A percentile compares a stretch with the other conserved stretches of the same genome.
Evolutionary conservation across 2,329 filamentous ascomycete genomes (phyloP).

Genomic region (Ceratocystis albifundus): DNA sequence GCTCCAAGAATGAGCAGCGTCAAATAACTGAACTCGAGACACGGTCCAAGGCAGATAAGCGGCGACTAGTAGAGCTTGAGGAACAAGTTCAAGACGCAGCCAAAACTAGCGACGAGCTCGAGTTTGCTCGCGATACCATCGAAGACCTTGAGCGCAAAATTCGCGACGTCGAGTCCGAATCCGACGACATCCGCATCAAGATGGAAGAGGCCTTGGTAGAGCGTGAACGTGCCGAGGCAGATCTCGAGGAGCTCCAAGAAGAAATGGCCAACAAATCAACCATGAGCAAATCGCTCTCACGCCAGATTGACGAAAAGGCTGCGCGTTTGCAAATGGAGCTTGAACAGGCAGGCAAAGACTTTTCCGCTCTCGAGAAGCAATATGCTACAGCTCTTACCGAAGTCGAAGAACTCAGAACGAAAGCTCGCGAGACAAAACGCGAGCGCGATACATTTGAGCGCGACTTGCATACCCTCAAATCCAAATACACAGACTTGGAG

Average conservation of each 20-base stretch:
- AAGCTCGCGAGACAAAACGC: constrained; percentile 36
- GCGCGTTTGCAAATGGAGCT: constrained; percentile 56
- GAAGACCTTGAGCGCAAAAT: constrained; percentile 46
- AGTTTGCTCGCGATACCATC: constrained; percentile 47
- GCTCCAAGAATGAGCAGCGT: constrained; percentile 45
- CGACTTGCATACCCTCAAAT: constrained; percentile 31
- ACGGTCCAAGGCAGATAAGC: constrained; percentile 45
- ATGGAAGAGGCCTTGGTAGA: constrained; percentile 43
- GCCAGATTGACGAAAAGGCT: constrained; percentile 63
- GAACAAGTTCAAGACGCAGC: constrained; percentile 32
- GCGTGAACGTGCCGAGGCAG: constrained; percentile 46
- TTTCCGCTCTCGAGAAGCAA: constrained; percentile 42
- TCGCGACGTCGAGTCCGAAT: constrained; percentile 42
- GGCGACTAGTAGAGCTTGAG: constrained; percentile 44
- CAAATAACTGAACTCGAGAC: constrained; percentile 46
- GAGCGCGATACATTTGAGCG: constrained; percentile 34
- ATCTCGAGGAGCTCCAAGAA: constrained; percentile 57
- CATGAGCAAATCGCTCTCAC: constrained; percentile 59
- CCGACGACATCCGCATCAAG: constrained; percentile 44
- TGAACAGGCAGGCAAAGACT: constrained; percentile 40
- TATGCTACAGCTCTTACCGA: constrained; percentile 38
- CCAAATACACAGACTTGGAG: constrained; percentile 39
- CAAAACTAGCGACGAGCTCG: constrained; percentile 38
- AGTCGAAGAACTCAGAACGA: constrained; percentile 35
- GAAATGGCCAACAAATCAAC: constrained; percentile 72